Evolutionary conservation across 148 eudicot genomes (phyloP).

Genomic region (Cornus kousa): DNA sequence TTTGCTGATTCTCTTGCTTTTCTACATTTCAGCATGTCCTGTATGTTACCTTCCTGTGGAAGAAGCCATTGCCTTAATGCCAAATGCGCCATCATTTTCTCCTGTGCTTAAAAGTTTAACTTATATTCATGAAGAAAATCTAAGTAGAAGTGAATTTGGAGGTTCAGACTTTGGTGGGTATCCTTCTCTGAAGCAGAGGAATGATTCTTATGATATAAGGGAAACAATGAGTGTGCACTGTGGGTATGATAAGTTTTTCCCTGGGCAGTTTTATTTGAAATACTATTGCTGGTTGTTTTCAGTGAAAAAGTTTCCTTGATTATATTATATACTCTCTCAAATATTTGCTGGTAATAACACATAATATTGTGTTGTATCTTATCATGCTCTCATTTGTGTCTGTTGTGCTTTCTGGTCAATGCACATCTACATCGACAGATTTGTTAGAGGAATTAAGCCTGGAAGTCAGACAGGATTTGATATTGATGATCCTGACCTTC

Average conservation of each 20-base stretch:
- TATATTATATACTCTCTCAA: background rate
- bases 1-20: background rate
- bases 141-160: constrained; percentile 82
- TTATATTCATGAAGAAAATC: constrained; percentile 67
- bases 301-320: background rate
- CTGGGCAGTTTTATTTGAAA: background rate
- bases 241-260: constrained; percentile 56
- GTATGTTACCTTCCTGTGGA: constrained; percentile 94
- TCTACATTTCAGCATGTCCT: constrained; percentile 76
- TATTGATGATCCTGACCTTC: constrained; percentile 77
- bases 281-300: background rate
- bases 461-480: constrained; percentile 90
- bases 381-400: constrained; percentile 2
- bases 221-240: constrained; percentile 94
- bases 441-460: constrained; percentile 77
- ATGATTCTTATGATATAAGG: constrained; percentile 74
- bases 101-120: constrained; percentile 65
- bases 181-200: constrained; percentile 86
- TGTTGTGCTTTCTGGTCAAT: constrained; percentile 5
- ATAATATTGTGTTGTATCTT: background rate
- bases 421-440: constrained; percentile 34
- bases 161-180: constrained; percentile 98
- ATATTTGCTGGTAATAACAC: background rate
- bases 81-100: constrained; percentile 76
- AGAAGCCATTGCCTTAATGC: constrained; percentile 79